These are phyloP conservation scores for Penicillium sp. DNA, from an alignment of 2,329 filamentous ascomycete genomes.

Conservation along the genomic window DNA sequence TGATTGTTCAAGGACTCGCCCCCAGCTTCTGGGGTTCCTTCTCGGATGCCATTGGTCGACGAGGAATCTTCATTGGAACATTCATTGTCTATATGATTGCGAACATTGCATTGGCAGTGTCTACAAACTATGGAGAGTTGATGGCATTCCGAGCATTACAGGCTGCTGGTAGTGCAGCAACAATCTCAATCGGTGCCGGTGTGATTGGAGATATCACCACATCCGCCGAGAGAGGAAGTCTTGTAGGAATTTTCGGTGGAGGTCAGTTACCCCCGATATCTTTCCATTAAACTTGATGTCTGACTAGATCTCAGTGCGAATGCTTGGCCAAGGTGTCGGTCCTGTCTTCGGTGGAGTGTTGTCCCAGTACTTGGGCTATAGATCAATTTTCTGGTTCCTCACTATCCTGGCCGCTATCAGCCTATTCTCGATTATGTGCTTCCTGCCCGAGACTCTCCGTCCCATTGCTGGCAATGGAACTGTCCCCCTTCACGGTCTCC, in stretches of 20 bases:
- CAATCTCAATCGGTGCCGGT: conserved; percentile 49
- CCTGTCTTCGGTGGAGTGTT: conserved; percentile 46
- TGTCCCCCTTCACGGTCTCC: conserved; percentile 38
- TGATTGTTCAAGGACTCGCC: conserved; percentile 53
- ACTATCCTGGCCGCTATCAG: conserved; percentile 36
- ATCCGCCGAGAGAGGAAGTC: conserved; percentile 40
- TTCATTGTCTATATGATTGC: conserved; percentile 51
- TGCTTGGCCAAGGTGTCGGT: conserved; percentile 48
- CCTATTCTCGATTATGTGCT: conserved; percentile 36
- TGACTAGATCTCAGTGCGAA: conserved; percentile 31
- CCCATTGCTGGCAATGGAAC: conserved; percentile 48
- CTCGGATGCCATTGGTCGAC: conserved; percentile 49
- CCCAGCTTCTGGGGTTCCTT: conserved; percentile 53
- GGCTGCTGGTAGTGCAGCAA: conserved; percentile 50
- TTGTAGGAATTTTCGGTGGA: conserved; percentile 42
- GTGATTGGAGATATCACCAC: conserved; percentile 45
- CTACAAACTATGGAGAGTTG: conserved; percentile 45
- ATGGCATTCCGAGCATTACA: conserved; percentile 51
- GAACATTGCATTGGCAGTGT: conserved; percentile 49
- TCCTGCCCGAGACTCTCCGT: conserved; percentile 49
- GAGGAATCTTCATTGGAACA: conserved; percentile 47
- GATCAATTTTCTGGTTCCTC: conserved; percentile 46
- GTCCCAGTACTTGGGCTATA: conserved; percentile 38
- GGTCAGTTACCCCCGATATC: conserved; percentile 23
- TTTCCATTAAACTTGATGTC: background rate